Percentiles rank a stretch among this genome's conserved stretches.
Evolutionary conservation across 2,329 filamentous ascomycete genomes (phyloP).

Genomic region (Thelonectria discophora): DNA sequence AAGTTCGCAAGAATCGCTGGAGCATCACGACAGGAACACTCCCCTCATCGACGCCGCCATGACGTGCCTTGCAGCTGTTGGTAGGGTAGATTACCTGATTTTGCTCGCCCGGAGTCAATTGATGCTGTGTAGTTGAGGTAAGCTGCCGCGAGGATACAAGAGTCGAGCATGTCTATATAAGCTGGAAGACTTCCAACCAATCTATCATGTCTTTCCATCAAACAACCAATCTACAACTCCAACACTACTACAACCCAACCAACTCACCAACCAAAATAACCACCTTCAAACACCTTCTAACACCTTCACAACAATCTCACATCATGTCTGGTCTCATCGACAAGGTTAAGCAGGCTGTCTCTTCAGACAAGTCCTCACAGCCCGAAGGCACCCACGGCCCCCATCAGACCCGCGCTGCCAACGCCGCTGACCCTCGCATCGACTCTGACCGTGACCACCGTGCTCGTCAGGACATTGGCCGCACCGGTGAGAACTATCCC

Average conservation of each 20-base stretch:
- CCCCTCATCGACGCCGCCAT: slow-evolving; percentile 32
- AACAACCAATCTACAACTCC: not conserved
- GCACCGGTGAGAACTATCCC: slow-evolving; percentile 12
- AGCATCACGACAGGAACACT: slow-evolving; percentile 17
- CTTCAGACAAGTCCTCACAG: slow-evolving; percentile 51
- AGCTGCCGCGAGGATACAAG: not conserved
- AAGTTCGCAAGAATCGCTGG: slow-evolving; percentile 19
- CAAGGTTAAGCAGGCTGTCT: slow-evolving; percentile 67
- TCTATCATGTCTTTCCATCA: not conserved
- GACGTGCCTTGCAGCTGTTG: slow-evolving; percentile 39
- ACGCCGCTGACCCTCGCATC: slow-evolving; percentile 60
- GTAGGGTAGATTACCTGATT: slow-evolving; percentile 16
- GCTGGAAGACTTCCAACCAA: slow-evolving; percentile 6
- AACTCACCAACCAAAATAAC: slow-evolving; percentile 1
- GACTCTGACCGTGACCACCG: slow-evolving; percentile 60
- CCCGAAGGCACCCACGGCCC: slow-evolving; percentile 35
- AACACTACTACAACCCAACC: not conserved
- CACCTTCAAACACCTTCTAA: slow-evolving; percentile 3
- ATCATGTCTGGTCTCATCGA: slow-evolving; percentile 67
- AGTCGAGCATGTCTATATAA: slow-evolving; percentile 36
- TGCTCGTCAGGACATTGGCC: slow-evolving; percentile 31
- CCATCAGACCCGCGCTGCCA: slow-evolving; percentile 43
- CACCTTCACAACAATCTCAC: slow-evolving; percentile 10
- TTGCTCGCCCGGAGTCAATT: not conserved
- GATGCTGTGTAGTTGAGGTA: slow-evolving; percentile 3